Evolutionary conservation across 1,139 yeast species (phyloP).

Genomic region (Kodamaea plutei): DNA sequence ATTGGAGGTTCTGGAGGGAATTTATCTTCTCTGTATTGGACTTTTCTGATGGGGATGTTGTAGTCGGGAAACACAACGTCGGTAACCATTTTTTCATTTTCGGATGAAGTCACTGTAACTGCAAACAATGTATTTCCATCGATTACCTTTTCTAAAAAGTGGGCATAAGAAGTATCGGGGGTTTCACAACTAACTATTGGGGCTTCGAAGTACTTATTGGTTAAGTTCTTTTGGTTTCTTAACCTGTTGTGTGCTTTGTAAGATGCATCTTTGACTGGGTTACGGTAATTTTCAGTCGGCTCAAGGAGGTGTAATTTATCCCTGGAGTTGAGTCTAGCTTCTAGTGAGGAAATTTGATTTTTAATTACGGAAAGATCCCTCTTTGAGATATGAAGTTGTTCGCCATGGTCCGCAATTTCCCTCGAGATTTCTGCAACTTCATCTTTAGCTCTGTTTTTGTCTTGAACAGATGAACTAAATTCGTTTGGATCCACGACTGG

Average conservation of each 20-base stretch:
- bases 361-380: slow-evolving; percentile 12
- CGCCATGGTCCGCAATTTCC: slow-evolving; percentile 11
- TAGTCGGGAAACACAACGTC: slow-evolving; percentile 17
- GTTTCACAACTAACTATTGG: slow-evolving; percentile 68
- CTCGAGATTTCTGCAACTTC: background rate
- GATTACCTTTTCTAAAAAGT: slow-evolving; percentile 55
- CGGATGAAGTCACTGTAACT: slow-evolving; percentile 32
- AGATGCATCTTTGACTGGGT: slow-evolving; percentile 25
- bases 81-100: slow-evolving; percentile 44
- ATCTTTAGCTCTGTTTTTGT: background rate
- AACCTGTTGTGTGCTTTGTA: slow-evolving; percentile 30
- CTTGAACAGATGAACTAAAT: background rate
- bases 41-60: slow-evolving; percentile 37
- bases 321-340: slow-evolving; percentile 37
- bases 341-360: slow-evolving; percentile 12
- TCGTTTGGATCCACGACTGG: slow-evolving; percentile 7
- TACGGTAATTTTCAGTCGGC: slow-evolving; percentile 20
- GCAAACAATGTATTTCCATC: slow-evolving; percentile 54
- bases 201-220: slow-evolving; percentile 58
- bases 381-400: no score
- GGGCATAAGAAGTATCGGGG: slow-evolving; percentile 45
- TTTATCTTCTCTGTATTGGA: slow-evolving; percentile 8
- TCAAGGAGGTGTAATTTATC: slow-evolving; percentile 50
- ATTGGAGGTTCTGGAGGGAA: slow-evolving; percentile 12
- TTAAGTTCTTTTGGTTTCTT: slow-evolving; percentile 28